A percentile compares a stretch with the other conserved stretches of the same genome.
Conservation (phyloP, 805 yeast genomes). For the Suhomyces sp. region DNA sequence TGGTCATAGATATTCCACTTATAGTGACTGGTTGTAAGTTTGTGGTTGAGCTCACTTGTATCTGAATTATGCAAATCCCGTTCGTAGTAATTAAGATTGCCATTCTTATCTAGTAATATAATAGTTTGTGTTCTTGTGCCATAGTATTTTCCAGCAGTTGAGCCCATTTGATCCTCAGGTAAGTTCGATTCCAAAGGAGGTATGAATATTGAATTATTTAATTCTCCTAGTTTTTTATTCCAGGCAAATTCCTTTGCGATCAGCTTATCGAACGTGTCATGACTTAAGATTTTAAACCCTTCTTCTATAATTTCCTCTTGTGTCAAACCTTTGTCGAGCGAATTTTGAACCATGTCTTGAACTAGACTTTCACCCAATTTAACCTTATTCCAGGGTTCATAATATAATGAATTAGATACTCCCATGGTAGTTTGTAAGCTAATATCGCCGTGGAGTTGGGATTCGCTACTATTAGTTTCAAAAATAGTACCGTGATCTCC, state of each 20-base stretch:
- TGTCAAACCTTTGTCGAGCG: slow-evolving; percentile 13
- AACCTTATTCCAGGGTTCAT: slow-evolving; percentile 76
- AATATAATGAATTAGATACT: slow-evolving; percentile 63
- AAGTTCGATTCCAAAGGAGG: slow-evolving; percentile 53
- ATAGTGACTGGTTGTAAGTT: slow-evolving; percentile 2
- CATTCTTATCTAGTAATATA: slow-evolving; percentile 54
- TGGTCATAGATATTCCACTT: slow-evolving; percentile 1
- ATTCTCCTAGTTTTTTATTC: slow-evolving; percentile 31
- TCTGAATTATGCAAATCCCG: slow-evolving; percentile 54
- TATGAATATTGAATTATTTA: slow-evolving; percentile 62
- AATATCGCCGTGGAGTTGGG: slow-evolving; percentile 16
- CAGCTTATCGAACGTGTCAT: slow-evolving; percentile 35
- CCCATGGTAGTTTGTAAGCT: slow-evolving; percentile 45
- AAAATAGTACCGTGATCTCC: slow-evolving; percentile 39
- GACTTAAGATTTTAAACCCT: slow-evolving; percentile 55
- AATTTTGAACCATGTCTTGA: slow-evolving; percentile 16
- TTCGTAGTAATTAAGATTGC: slow-evolving; percentile 57
- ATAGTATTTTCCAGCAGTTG: slow-evolving; percentile 52
- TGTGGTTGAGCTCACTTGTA: not conserved
- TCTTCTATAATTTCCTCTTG: slow-evolving; percentile 45
- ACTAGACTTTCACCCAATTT: slow-evolving; percentile 41
- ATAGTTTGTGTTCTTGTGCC: slow-evolving; percentile 90
- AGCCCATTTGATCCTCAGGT: slow-evolving; percentile 3
- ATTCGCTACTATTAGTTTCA: slow-evolving; percentile 4
- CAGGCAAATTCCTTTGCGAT: slow-evolving; percentile 15